phyloP scores from a whole-genome alignment of 106 monocot genomes.

The Acorus gramineus region DNA sequence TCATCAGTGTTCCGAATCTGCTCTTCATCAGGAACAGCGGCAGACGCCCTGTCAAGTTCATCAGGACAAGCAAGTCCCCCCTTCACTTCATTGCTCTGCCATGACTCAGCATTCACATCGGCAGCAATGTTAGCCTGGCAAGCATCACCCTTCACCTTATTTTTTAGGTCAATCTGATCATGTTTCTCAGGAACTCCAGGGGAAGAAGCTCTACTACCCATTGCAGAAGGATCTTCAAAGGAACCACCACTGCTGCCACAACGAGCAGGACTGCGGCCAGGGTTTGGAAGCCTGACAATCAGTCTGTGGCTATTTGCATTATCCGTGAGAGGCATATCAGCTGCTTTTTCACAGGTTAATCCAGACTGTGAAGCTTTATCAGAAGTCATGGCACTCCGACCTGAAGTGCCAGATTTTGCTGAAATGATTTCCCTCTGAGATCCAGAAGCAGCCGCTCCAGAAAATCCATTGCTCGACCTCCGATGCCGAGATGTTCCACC shows the following conservation, averaged over 20 bases:
- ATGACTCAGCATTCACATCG: conserved; percentile 33
- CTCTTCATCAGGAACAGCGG: conserved; percentile 26
- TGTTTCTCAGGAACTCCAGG: conserved; percentile 30
- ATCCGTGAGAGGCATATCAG: conserved; percentile 27
- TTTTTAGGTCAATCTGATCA: conserved; percentile 21
- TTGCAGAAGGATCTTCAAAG: conserved; percentile 37
- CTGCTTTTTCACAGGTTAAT: conserved; percentile 19
- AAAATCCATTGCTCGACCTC: conserved; percentile 41
- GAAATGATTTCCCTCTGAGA: conserved; percentile 21
- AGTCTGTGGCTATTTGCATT: conserved; percentile 42
- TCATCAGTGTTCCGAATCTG: conserved; percentile 11
- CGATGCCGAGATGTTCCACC: conserved; percentile 39
- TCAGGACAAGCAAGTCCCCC: conserved; percentile 23
- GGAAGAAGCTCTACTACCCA: conserved; percentile 32
- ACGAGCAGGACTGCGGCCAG: conserved; percentile 43
- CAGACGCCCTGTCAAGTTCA: conserved; percentile 18
- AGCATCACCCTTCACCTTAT: conserved; percentile 30
- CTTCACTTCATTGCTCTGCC: conserved; percentile 31
- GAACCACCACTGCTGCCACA: conserved; percentile 19
- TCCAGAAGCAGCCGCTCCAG: conserved; percentile 13
- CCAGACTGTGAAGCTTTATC: conserved; percentile 29
- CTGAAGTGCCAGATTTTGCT: conserved; percentile 23
- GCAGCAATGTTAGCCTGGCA: conserved; percentile 19
- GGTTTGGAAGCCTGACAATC: conserved; percentile 50
- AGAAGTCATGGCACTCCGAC: conserved; percentile 5